Evolutionary conservation across 768 basidiomycete genomes (phyloP).

Genomic region (Tulasnella sp.): DNA sequence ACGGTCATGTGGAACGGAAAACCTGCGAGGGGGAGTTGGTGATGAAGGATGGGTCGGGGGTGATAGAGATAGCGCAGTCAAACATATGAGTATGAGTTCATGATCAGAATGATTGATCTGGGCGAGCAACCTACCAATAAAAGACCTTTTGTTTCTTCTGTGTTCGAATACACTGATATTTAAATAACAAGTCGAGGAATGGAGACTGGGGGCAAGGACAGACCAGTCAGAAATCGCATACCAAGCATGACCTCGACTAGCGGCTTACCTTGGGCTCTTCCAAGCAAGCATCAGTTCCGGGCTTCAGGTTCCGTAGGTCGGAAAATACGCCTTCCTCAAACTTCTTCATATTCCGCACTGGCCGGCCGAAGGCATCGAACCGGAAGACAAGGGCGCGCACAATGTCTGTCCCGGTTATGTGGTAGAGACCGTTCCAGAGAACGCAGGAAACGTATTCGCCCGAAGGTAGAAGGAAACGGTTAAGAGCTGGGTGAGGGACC

Average conservation of each 20-base stretch:
- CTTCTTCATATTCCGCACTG: slow-evolving; percentile 88
- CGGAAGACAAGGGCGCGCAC: slow-evolving; percentile 90
- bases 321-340: slow-evolving; percentile 96
- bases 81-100: neutral
- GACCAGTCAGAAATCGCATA: neutral
- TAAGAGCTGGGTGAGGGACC: slow-evolving; percentile 58
- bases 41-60: neutral
- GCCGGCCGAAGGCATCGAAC: slow-evolving; percentile 83
- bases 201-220: slow-evolving; percentile 45
- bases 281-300: slow-evolving; percentile 79
- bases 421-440: slow-evolving; percentile 80
- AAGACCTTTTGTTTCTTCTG: slow-evolving; percentile 99
- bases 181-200: slow-evolving; percentile 87
- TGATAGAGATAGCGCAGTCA: neutral
- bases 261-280: slow-evolving; percentile 86
- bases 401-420: slow-evolving; percentile 95
- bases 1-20: slow-evolving; percentile 92
- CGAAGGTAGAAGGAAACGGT: slow-evolving; percentile 76
- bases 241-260: neutral
- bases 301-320: slow-evolving; percentile 87
- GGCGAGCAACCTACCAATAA: slow-evolving; percentile 55
- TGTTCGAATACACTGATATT: slow-evolving; percentile 91
- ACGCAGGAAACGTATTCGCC: slow-evolving; percentile 82
- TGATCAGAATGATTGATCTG: neutral
- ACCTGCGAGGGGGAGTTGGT: slow-evolving; percentile 39